Conservation (phyloP, 805 yeast species). For the Teunomyces gatunensis region DNA sequence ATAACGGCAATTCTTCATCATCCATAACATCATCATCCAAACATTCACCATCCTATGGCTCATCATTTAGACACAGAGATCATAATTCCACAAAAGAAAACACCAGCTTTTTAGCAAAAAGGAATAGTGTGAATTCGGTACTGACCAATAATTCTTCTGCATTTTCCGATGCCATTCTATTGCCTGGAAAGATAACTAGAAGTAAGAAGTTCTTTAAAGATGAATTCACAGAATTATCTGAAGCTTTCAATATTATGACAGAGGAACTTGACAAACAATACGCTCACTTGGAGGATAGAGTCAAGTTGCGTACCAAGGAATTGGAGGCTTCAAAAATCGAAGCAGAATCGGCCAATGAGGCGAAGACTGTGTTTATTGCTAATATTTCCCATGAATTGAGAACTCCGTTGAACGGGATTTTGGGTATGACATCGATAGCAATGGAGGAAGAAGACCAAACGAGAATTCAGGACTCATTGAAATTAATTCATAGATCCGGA, state of each 20-base stretch:
- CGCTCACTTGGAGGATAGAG: constrained; percentile 82
- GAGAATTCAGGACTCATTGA: constrained; percentile 70
- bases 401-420: constrained; percentile 92
- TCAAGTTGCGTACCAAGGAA: constrained; percentile 79
- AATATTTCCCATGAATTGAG: constrained; percentile 91
- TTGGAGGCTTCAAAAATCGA: constrained; percentile 82
- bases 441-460: constrained; percentile 76
- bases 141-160: constrained; percentile 39
- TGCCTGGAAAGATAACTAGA: constrained; percentile 36
- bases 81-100: not conserved
- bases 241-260: constrained; percentile 88
- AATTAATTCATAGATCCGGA: constrained; percentile 86
- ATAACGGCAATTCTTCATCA: not conserved
- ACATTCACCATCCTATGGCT: not conserved
- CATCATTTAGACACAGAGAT: not conserved
- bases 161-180: constrained; percentile 36
- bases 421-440: constrained; percentile 93
- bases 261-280: constrained; percentile 84
- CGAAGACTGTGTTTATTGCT: constrained; percentile 90
- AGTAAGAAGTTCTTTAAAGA: constrained; percentile 59
- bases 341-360: constrained; percentile 95
- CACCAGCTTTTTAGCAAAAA: constrained; percentile 4
- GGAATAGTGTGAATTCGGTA: constrained; percentile 27
- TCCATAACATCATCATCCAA: constrained; percentile 1
- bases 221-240: constrained; percentile 84